Evolutionary conservation across 495 filamentous ascomycete genomes (phyloP), one percentile per base, ranked within the genome.

Genomic region (Filosporella fistucella): DNA sequence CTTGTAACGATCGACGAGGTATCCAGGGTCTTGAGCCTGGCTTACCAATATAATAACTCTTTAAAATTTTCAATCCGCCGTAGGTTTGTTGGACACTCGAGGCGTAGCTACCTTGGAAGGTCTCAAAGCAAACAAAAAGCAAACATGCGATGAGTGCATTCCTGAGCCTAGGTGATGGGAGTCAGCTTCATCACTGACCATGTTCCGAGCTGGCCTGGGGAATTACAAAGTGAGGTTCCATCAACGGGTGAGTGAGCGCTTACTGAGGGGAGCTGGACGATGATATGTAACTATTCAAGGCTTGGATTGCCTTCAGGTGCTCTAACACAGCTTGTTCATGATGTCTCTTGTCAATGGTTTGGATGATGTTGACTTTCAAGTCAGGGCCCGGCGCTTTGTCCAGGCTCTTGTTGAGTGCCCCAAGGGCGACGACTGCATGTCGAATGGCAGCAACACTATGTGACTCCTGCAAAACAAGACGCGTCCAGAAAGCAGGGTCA

Each of bases 381-480:
- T 38, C 11, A 3, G 56, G 48, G 5, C 18, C 23, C 4, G 52
- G 52, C 17, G 56, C 52, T 2, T 12, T 43, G 14, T 55, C 45
- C 14, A 60, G 23, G 8, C 72, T 76, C 51, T 81, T 76, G 48
- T 83, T 83, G 18, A 84, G 66, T 0, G 80, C 77, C 30, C 78
- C 77, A 13, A 87, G 63, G 25, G 83, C 81, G 14, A 85, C 69
- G 1, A 81, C 71, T n/a, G 83, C 80, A 59, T 87, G 80, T 13
- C 77, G 71, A 36, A 87, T 78, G 8, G 77, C 68, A 2, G 78
- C 63, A 54, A 83, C 75, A 21, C 68, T 69, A 34, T 78, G 71
- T 32, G 76, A 78, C 48, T 80, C 78, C 55, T 80, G 77, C 33
- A 83, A 63, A 17, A 86, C 68, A 13, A 65, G 63, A 42, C 57